Base-by-base conservation (phyloP, 2,329 filamentous ascomycete species). In the Simplicillium aogashimaense region DNA sequence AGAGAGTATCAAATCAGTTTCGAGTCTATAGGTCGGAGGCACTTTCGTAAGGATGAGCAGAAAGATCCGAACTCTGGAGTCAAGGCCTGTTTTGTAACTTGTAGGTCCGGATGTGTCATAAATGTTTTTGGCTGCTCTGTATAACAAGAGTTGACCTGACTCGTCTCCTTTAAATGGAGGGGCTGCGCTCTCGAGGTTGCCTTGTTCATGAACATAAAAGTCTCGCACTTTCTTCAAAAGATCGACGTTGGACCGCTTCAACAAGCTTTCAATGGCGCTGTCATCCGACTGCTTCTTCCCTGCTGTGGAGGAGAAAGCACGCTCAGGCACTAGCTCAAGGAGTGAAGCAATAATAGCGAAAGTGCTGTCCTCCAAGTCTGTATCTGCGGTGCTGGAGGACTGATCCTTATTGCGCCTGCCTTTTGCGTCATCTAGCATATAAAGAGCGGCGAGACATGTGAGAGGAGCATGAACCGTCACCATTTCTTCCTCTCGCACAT, bases 401-500 rank as follows among this genome's bases (percentile, higher is more conserved):
- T 47, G 16, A 40, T 38, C 36, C 14, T 46, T 57, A 49, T 43
- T 57, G 58, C 44, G 48, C 29, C 57, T 55, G 12, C 63, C 62
- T 43, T 62, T 67, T 3, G 65, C 59, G 41, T 82, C 67, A 52
- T 79, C 65, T 33, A 81, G 61, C 76, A 76, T 81, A 3, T 80
- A 76, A n/a, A 94, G 60, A 3, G 79, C 72, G 4, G 59, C 57
- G 25, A 65, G 41, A 31, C 59, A 60, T 39, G 83, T 73, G 20
- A 94, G 62, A 29, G 90, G 90, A 25, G 89, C 83, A 61, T 97
- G 90, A 16, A 86, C 66, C 2, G 84, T 77, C 13, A 94, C 62
- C 90, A 98, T 97, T 55, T 98, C 94, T 58, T 97, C 92, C 61
- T 98, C 92, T 39, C 82, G 78, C 37, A 97, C 76, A 58, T 95